These are phyloP conservation scores for Nyctanthes arbortristis DNA, from an alignment of 257 asterid species.

Conservation along the genomic window DNA sequence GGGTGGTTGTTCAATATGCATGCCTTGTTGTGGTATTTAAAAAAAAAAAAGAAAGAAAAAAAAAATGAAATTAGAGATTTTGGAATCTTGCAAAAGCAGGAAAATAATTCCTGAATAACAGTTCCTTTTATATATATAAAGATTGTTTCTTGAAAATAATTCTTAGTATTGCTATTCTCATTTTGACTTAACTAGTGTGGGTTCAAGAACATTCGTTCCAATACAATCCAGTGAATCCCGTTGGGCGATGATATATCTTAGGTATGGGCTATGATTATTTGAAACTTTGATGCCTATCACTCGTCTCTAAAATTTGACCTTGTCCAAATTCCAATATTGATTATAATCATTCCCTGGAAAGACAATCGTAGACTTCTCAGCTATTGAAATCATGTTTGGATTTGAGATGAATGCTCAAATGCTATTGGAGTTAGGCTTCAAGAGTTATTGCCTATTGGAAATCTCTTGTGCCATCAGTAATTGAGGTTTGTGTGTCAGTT, in stretches of 20 bases:
- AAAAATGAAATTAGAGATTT: too few relatives aligned
- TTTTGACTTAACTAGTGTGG: background rate
- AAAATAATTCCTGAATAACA: too few relatives aligned
- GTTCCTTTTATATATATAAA: background rate
- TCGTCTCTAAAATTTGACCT: background rate
- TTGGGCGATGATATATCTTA: background rate
- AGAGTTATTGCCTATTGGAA: conserved; percentile 8
- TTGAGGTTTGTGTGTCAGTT: background rate
- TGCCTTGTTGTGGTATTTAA: too few relatives aligned
- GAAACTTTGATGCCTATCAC: background rate
- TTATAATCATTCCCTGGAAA: background rate
- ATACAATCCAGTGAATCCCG: background rate
- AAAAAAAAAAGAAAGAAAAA: too few relatives aligned
- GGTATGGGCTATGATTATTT: background rate
- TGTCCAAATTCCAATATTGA: background rate
- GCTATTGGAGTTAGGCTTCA: conserved; percentile 7
- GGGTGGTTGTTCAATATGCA: too few relatives aligned
- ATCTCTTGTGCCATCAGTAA: background rate
- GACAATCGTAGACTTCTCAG: background rate
- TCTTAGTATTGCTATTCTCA: background rate
- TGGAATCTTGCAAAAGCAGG: too few relatives aligned
- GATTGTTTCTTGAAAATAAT: conserved; percentile 2
- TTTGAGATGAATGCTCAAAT: background rate
- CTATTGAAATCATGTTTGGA: background rate
- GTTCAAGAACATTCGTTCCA: background rate